Base-by-base conservation (phyloP, 2,329 filamentous ascomycete species). In the Polytolypa hystricis region DNA sequence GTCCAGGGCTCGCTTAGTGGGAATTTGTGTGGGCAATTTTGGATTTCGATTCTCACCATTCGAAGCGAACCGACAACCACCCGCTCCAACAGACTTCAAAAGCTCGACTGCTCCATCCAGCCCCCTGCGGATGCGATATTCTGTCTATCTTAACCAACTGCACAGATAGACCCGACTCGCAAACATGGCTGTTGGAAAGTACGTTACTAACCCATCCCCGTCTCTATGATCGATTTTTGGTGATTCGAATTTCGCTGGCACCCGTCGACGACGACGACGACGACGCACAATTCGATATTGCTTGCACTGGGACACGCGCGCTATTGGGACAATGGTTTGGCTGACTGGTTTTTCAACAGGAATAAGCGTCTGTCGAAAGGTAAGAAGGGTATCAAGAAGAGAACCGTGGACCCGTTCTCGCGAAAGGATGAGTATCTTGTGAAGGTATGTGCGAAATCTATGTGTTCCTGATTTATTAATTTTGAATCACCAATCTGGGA, bases 361-460 rank as follows among this genome's bases (percentile, higher is more conserved):
- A 98, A 98, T 81, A 98, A 98, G 86, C 86, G 91, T 78, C 80
- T 98, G 75, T 96, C 91, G 54, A 98, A 98, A 80, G 91, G 91
- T 74, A 98, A 96, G 85, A 98, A 98, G 81, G 89, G 91, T 70
- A 77, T 96, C 67, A 96, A 96, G 85, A 96, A 98, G 89, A 89
- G 89, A 74, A 89, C 87, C 61, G 73, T 81, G 58, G 91, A 98
- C 70, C 89, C 91, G 61, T 96, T 96, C 77, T 78, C 87, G 61
- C 84, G 89, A 66, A 98, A 98, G 79, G 91, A 96, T 69, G 96
- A 93, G 84, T 98, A 87, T 74, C 84, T 81, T 61, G 80, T 98
- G 71, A 96, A 96, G 80, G 81, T 84, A 61, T 53, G 71, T 10
- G 33, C 3, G 14, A 11, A 11, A 12, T 9, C n/a, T 20, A 14